Base-by-base conservation (phyloP, 2,329 filamentous ascomycete genomes). In the Pseudocercospora eumusae region DNA sequence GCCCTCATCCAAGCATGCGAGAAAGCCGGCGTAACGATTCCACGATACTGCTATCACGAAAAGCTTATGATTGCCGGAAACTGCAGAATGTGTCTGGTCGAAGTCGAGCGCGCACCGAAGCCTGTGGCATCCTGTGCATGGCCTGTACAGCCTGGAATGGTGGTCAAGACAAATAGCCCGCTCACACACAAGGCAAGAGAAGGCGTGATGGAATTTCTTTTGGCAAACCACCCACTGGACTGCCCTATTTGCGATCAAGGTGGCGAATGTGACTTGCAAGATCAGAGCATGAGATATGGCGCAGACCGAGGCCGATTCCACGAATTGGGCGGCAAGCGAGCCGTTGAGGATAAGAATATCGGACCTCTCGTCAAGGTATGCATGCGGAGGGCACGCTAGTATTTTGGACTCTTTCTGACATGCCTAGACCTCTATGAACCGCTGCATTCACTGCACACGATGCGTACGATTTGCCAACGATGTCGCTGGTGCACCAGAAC, bases 31-130 rank as follows among this genome's bases (percentile, higher is more conserved):
- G 86, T 84, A 69, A 95, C 90, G 66, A 84, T 98, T 75, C 93
- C 93, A 71, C 92, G 93, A 91, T 97, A 96, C 81, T 98, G 93
- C 82, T 98, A 98, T 81, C 93, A 97, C 86, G 93, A 98, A 90
- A 98, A 99, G 82, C 86, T 99, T 71, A 92, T 96, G 89, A 96
- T 99, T 84, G 95, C 95, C 74, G 95, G 95, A 80, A 99, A 98
- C 81, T 99, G 95, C 81, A 92, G 95, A 82, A 99, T 99, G 95
- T 99, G 95, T 81, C 82, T 99, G 75, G 95, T 99, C 75, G 95
- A 99, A 83, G 95, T 99, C 70, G 95, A 98, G 82, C 87, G 88
- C 79, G 91, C 92, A 64, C 95, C 95, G 63, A 99, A 99, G 82
- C 95, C 95, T 64, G 93, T 98, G 61, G 95, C 95, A 72, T 99